These are phyloP conservation scores for Lactarius tabidus DNA, from an alignment of 768 basidiomycete species.

Conservation along the genomic window DNA sequence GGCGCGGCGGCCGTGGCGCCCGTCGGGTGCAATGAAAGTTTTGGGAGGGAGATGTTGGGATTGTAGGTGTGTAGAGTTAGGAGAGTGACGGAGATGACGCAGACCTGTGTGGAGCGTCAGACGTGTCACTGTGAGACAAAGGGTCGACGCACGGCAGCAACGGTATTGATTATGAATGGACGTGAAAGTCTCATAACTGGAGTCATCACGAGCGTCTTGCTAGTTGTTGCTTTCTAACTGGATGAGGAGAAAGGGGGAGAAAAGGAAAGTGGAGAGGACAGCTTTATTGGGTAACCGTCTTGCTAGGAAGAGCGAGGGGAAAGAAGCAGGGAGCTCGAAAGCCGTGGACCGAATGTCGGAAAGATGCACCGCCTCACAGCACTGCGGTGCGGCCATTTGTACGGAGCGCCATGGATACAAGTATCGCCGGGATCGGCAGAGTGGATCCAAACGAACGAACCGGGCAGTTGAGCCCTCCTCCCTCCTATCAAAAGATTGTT, in stretches of 20 bases:
- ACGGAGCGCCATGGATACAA: not conserved
- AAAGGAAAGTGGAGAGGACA: not conserved
- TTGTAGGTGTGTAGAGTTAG: not conserved
- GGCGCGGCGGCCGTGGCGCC: not conserved
- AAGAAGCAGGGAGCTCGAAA: no score
- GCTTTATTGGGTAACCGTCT: not conserved
- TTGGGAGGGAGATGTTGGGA: not conserved
- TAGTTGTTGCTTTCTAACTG: no score
- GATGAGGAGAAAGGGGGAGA: no score
- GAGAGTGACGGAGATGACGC: not conserved
- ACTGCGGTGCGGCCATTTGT: no score
- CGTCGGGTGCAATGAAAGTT: not conserved
- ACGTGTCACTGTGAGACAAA: not conserved
- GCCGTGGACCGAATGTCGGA: no score
- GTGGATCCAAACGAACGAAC: not conserved
- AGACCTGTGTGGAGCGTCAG: not conserved
- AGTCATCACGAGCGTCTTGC: not conserved
- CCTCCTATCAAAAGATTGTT: no score
- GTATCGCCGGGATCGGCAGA: not conserved
- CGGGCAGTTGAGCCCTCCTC: not conserved
- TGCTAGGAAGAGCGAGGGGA: not conserved
- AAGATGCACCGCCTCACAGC: no score
- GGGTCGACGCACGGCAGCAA: not conserved
- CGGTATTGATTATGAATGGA: not conserved
- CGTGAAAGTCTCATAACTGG: conserved; percentile 1